Evolutionary conservation across 352 stramenopile genomes (phyloP).

Genomic region (Peronosclerospora sorghi): DNA sequence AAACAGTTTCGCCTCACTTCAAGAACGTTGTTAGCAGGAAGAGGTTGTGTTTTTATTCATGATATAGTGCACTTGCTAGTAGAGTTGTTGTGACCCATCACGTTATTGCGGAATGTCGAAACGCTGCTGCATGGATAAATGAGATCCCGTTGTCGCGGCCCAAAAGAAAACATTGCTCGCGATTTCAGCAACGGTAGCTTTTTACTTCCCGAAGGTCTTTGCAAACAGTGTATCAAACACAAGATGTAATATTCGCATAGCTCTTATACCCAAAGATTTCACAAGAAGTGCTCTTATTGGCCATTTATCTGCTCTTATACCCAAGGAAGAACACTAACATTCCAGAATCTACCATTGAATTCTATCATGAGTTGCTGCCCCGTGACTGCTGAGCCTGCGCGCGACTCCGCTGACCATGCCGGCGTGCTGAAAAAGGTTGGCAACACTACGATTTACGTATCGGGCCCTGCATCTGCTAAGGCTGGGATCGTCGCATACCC

Average conservation of each 20-base stretch:
- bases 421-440: conserved; percentile 60
- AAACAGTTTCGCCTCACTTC: conserved; percentile 1
- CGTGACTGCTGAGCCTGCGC: conserved; percentile 47
- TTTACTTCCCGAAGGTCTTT: conserved; percentile 92
- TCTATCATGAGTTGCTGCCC: conserved; percentile 70
- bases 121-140: conserved; percentile 90
- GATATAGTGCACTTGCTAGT: too few species aligned
- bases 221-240: too few species aligned
- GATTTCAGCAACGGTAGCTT: conserved; percentile 93
- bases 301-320: too few species aligned
- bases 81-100: conserved; percentile 15
- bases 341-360: conserved; percentile 8
- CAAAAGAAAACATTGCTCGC: conserved; percentile 91
- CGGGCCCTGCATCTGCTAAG: conserved; percentile 49
- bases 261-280: too few species aligned
- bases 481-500: conserved; percentile 57
- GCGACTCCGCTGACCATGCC: conserved; percentile 27
- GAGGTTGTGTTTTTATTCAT: too few species aligned
- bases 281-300: too few species aligned
- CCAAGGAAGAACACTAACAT: too few species aligned
- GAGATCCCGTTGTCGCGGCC: conserved; percentile 89
- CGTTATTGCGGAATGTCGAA: conserved; percentile 76
- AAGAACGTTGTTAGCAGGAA: background rate
- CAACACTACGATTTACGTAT: conserved; percentile 61
- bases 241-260: too few species aligned